Percentiles rank a stretch among this genome's conserved stretches.
phyloP scores from a whole-genome alignment of 495 filamentous ascomycete species.

The Poronia punctata region DNA sequence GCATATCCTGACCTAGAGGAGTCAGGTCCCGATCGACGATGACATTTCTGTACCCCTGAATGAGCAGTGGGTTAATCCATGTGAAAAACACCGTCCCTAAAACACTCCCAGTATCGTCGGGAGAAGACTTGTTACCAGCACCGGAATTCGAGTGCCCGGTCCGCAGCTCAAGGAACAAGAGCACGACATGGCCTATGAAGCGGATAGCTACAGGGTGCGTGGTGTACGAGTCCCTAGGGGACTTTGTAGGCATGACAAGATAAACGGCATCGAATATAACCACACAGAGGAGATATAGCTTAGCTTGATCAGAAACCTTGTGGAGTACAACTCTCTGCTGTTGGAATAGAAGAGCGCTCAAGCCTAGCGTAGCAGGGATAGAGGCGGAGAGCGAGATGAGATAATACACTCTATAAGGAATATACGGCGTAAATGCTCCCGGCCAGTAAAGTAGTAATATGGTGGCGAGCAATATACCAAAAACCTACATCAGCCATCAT shows the following conservation, averaged over 20 bases:
- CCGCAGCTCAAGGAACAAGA: slow-evolving; percentile 10
- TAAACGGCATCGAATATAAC: slow-evolving; percentile 40
- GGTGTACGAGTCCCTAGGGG: slow-evolving; percentile 32
- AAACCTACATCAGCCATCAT: neutral
- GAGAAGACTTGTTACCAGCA: slow-evolving; percentile 29
- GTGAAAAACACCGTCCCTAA: slow-evolving; percentile 43
- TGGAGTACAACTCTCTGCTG: slow-evolving; percentile 43
- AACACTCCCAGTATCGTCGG: slow-evolving; percentile 42
- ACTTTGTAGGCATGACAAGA: slow-evolving; percentile 38
- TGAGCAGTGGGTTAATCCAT: slow-evolving; percentile 57
- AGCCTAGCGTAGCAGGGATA: slow-evolving; percentile 24
- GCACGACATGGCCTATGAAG: slow-evolving; percentile 7
- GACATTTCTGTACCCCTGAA: slow-evolving; percentile 37
- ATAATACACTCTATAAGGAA: neutral
- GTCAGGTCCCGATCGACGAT: slow-evolving; percentile 43
- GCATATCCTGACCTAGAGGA: slow-evolving; percentile 29
- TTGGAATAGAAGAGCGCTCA: slow-evolving; percentile 40
- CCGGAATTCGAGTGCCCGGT: slow-evolving; percentile 25
- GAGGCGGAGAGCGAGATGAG: slow-evolving; percentile 4
- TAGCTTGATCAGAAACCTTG: slow-evolving; percentile 43
- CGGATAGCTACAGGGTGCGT: neutral
- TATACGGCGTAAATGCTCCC: too few species aligned
- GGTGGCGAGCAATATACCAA: neutral
- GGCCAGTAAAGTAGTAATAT: neutral
- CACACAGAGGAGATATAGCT: slow-evolving; percentile 48